Conservation (phyloP, 805 yeast species). For the Saccharomycopsis fodiens region DNA sequence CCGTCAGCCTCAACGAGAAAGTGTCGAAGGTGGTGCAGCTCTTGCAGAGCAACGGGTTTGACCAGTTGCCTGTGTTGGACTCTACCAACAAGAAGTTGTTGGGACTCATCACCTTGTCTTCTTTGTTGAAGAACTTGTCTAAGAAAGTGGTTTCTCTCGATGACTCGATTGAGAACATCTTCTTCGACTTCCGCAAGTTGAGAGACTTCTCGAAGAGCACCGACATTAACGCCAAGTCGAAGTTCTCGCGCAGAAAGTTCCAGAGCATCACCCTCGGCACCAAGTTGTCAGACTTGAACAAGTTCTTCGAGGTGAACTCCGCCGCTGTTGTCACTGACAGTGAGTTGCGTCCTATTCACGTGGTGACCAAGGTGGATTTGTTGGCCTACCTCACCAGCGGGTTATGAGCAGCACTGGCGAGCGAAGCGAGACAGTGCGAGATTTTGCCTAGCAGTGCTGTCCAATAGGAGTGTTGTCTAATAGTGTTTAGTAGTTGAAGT, state of each 20-base stretch:
- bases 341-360: slow-evolving; percentile 66
- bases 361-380: slow-evolving; percentile 83
- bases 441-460: too few relatives aligned
- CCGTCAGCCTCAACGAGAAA: slow-evolving; percentile 54
- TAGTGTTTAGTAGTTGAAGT: too few relatives aligned
- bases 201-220: slow-evolving; percentile 56
- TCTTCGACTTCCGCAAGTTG: slow-evolving; percentile 69
- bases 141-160: slow-evolving; percentile 49
- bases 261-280: slow-evolving; percentile 59
- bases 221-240: slow-evolving; percentile 52
- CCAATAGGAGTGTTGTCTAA: too few relatives aligned
- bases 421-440: too few relatives aligned
- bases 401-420: too few relatives aligned
- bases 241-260: slow-evolving; percentile 44
- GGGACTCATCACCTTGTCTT: slow-evolving; percentile 72
- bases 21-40: slow-evolving; percentile 60
- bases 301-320: slow-evolving; percentile 78
- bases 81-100: slow-evolving; percentile 46
- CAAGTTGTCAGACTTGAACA: slow-evolving; percentile 58
- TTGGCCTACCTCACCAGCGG: slow-evolving; percentile 42
- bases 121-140: slow-evolving; percentile 59
- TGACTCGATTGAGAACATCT: slow-evolving; percentile 49
- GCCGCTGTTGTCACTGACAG: slow-evolving; percentile 75
- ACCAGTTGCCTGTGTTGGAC: slow-evolving; percentile 73
- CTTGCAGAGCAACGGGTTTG: slow-evolving; percentile 70